Percentiles rank a stretch among this genome's conserved stretches.
These are phyloP conservation scores for Chrysopogon serrulatus DNA, from an alignment of 176 grass and related monocot genomes.

Conservation along the genomic window DNA sequence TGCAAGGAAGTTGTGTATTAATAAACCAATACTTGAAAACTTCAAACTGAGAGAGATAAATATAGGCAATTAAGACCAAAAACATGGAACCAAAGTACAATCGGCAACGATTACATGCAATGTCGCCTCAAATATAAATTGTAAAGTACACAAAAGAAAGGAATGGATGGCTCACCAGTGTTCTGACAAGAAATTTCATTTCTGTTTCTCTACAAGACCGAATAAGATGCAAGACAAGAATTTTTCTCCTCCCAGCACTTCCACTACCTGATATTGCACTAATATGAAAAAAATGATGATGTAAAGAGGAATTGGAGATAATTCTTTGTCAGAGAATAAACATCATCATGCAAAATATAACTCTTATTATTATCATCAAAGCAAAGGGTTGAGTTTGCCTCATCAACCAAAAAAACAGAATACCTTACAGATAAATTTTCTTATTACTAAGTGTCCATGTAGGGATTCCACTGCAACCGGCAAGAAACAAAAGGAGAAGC, in stretches of 20 bases:
- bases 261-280: conserved; percentile 80
- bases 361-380: neutral
- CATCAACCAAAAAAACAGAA: neutral
- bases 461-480: neutral
- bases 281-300: conserved; percentile 22
- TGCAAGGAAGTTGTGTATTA: neutral
- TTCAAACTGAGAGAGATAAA: conserved; percentile 10
- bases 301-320: neutral
- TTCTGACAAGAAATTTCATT: conserved; percentile 95
- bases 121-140: conserved; percentile 14
- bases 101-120: neutral
- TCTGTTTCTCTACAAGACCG: conserved; percentile 97
- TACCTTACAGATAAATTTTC: neutral
- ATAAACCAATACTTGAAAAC: conserved; percentile 7
- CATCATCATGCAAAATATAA: neutral
- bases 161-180: conserved; percentile 56
- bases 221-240: conserved; percentile 79
- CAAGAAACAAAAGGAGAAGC: neutral
- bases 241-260: conserved; percentile 77
- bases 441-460: neutral
- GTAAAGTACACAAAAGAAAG: conserved; percentile 14
- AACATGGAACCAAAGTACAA: conserved; percentile 17
- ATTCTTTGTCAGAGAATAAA: conserved; percentile 5
- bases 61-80: conserved; percentile 31
- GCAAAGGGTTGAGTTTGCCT: neutral